Evolutionary conservation across 441 rosid species (phyloP), one percentile per base, ranked within the genome.

Genomic region (Adansonia gregorii): DNA sequence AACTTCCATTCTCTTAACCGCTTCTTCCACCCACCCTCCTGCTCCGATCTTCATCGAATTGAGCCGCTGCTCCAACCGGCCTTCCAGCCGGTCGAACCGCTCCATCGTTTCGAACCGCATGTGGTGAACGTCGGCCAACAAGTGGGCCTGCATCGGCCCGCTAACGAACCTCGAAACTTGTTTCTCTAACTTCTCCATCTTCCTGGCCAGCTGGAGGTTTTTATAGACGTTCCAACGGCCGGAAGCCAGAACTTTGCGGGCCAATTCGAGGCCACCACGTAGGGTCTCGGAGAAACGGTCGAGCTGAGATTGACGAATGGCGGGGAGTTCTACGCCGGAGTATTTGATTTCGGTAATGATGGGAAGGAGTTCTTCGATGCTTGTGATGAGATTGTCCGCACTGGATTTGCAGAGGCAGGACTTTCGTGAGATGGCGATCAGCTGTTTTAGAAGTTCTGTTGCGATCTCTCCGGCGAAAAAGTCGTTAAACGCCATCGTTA

Each of bases 251-350:
- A 85, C 88, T 72, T 93, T 91, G 0, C 54, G 70, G 5, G 87
- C 81, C n/a, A 95, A 87, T 65, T 95, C 93, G 31, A 46, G 54
- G 58, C 94, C 97, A 0, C 84, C 87, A 9, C 58, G 63, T 6
- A 95, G 79, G 4, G 86, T 77, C 9, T 78, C 86, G 0, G 83
- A 77, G 68, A 95, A 82, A 24, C 80, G 82, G 76, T 89, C 85
- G 43, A 95, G 92, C 59, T 93, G 97, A 56, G 45, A 17, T 20
- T 95, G 98, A 1, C 98, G 95, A 8, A 65, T 0, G 19, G 84
- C 65, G 3, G 94, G 85, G 4, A 95, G 87, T 78, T 95, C 98
- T 4, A 93, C 98, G 81, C 95, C 98, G 70, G 94, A 77, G 84
- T 75, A 91, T 55, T 95, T 90, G 64, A 91, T 89, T 83, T 93